phyloP scores from a whole-genome alignment of 2,329 filamentous ascomycete genomes.

The Curvularia lunata region DNA sequence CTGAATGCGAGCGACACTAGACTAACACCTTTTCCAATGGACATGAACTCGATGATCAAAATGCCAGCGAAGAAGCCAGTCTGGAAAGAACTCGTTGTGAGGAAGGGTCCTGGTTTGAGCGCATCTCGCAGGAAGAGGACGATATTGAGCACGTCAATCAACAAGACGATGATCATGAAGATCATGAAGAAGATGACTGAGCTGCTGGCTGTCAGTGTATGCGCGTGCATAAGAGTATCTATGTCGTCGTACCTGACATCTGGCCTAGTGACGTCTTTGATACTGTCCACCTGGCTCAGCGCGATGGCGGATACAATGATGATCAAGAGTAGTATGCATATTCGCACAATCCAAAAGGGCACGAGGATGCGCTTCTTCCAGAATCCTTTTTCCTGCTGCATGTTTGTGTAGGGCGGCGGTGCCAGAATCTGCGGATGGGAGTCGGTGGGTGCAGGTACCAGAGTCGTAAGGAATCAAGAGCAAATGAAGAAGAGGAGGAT shows the following conservation, averaged over 20 bases:
- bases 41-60: conserved; percentile 42
- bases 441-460: neutral
- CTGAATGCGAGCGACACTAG: conserved; percentile 34
- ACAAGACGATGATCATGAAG: conserved; percentile 41
- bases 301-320: conserved; percentile 37
- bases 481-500: conserved; percentile 1
- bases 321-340: conserved; percentile 43
- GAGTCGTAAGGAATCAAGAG: neutral
- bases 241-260: conserved; percentile 28
- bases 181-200: conserved; percentile 42
- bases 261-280: conserved; percentile 27
- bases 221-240: neutral
- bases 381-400: conserved; percentile 30
- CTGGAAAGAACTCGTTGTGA: conserved; percentile 47
- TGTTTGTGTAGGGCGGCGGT: conserved; percentile 16
- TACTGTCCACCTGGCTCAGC: conserved; percentile 27
- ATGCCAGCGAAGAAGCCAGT: conserved; percentile 45
- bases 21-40: conserved; percentile 29
- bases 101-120: conserved; percentile 43
- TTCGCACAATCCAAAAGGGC: conserved; percentile 47
- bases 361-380: conserved; percentile 51
- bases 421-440: neutral
- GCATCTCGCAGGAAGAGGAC: conserved; percentile 42
- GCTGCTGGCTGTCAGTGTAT: conserved; percentile 32
- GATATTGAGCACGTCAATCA: conserved; percentile 46